Percentiles rank a stretch among this genome's conserved stretches.
phyloP scores from a whole-genome alignment of 2,329 filamentous ascomycete genomes.

The Fusarium neocosmosporiellum region DNA sequence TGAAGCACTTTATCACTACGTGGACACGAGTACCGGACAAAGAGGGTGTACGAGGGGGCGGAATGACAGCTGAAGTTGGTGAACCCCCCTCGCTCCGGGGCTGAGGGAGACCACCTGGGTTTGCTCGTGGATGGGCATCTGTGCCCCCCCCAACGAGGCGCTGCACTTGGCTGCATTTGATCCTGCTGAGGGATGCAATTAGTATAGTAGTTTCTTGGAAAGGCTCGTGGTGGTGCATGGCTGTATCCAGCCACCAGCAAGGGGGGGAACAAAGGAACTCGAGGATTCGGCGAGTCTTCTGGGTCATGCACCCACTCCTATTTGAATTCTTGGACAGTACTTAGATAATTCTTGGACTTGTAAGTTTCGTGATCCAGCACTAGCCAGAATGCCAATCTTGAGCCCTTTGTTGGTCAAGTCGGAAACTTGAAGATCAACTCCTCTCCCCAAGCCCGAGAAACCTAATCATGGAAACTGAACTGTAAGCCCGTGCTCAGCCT shows the following conservation, averaged over 20 bases:
- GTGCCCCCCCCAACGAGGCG: conserved; percentile 12
- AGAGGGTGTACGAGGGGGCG: conserved; percentile 32
- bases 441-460: neutral
- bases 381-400: neutral
- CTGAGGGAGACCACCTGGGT: conserved; percentile 15
- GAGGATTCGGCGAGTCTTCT: neutral
- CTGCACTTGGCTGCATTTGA: conserved; percentile 11
- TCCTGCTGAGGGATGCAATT: conserved; percentile 18
- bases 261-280: conserved; percentile 29
- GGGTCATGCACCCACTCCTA: conserved; percentile 1
- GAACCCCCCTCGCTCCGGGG: conserved; percentile 20
- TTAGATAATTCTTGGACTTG: neutral
- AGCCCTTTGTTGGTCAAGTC: neutral
- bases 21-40: conserved; percentile 22
- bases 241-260: conserved; percentile 2
- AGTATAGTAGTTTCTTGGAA: conserved; percentile 11
- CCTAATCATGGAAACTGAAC: neutral
- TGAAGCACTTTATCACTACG: conserved; percentile 19
- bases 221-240: conserved; percentile 27
- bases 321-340: neutral
- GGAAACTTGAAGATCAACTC: neutral
- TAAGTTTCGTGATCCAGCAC: neutral
- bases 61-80: conserved; percentile 26
- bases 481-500: neutral
- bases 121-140: conserved; percentile 13